Evolutionary conservation across 805 yeast species (phyloP), one percentile per base, ranked within the genome.

Genomic region (Danielia reshetovae): DNA sequence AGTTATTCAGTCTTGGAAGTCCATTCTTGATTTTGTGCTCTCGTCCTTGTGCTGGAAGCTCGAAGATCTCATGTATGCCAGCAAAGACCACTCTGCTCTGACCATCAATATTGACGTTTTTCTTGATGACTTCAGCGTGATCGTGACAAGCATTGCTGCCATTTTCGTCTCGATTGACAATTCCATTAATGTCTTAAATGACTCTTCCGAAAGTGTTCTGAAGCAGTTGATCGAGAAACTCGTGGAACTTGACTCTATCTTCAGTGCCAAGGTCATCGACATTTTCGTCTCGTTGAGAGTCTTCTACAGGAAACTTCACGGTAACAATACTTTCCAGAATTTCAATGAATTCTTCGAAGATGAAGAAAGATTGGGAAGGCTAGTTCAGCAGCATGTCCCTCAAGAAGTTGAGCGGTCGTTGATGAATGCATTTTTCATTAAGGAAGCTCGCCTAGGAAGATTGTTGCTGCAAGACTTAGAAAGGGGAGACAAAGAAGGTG

Each of bases 401-500:
- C 30, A 34, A 0, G 48, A 49, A 1, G 23, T 66, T 3, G 62
- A 64, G 36, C 43, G 46, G 1, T 46, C 58, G 2, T 43, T 78
- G 10, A 34, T 69, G 37, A 51, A 61, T n/a, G 48, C 70, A 3
- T 80, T 71, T 41, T 59, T 78, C 39, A 50, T 64, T 15, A 65
- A 70, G 38, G 87, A 80, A 45, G 61, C 70, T 5, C 59, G 60
- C 15, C 45, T 65, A 9, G 77, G 78, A 0, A 57, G 52, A 28
- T 24, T 54, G 1, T 29, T 58, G n/a, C 48, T 54, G 0, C 48
- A 63, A 2, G 60, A 67, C 9, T 51, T 79, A 34, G 81, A 75
- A 27, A 64, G 82, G 45, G 62, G 59, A 15, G 79, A 68, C 22
- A 62, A 66, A 14, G 85, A 79, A 48, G 79, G 61, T 41, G 75